Base-by-base conservation (phyloP, 805 yeast genomes). In the Candida sakaeoensis region DNA sequence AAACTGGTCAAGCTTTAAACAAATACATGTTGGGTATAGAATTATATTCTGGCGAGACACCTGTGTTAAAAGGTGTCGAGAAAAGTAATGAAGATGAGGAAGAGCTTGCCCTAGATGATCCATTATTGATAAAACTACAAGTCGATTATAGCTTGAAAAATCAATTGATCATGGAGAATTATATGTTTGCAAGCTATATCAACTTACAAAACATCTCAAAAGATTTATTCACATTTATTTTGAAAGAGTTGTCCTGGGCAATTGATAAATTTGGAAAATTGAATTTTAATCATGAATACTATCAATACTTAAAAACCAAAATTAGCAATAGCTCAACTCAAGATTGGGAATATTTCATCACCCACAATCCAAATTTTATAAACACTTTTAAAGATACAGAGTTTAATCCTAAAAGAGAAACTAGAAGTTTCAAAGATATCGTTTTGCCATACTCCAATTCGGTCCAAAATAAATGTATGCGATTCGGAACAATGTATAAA, bases 1-100 rank as follows among this genome's bases (percentile, higher is more conserved):
- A 75, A 41, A 82, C 95, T 1, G 82, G 80, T 41, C 58, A 61
- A 29, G 77, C 78, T 23, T 55, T 82, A 40, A 57, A 51, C 24
- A 45, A 47, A 30, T 69, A 61, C 42, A 58, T 55, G 47, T 41
- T 47, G 18, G 51, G 70, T 1, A 51, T 68, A 9, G 68, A 64
- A 40, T 48, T 57, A 13, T 68, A 66, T 46, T 57, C 58, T n/a
- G 59, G 57, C 15, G 58, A 64, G 33, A 68, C 69, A 40, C 80
- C 51, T 36, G 61, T 65, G 5, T 37, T 43, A 28, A 41, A 39
- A 13, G 37, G 37, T 8, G 4, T 12, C 8, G 18, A 12, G 4
- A 16, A 16, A 12, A 9, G n/a, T 17, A 24, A 13, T 8, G 39
- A 48, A 16, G 44, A 42, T 46, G 37, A 60, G 55, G 63, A 56